phyloP scores from a whole-genome alignment of 179 eudicot species.

The Sideroxylon spinosum region DNA sequence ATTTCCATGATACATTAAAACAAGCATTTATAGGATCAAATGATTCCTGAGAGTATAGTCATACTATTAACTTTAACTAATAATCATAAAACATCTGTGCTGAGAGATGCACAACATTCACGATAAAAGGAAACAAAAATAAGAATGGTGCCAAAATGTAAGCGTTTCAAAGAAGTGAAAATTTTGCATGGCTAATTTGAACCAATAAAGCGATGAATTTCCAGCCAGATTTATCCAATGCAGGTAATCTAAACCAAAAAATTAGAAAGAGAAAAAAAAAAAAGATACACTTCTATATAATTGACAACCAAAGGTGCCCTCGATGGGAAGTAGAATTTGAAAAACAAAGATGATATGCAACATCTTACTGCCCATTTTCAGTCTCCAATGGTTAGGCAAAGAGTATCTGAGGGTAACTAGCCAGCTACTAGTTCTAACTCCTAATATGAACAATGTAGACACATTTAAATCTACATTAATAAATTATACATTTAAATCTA shows the following conservation, averaged over 20 bases:
- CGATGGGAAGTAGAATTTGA: neutral
- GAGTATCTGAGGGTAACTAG: neutral
- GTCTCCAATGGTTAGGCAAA: too few relatives aligned
- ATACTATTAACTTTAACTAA: too few relatives aligned
- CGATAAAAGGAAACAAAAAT: neutral
- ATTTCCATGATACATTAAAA: too few relatives aligned
- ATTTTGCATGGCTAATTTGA: neutral
- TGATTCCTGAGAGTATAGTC: too few relatives aligned
- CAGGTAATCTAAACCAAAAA: neutral
- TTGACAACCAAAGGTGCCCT: conserved; percentile 5
- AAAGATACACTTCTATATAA: too few relatives aligned
- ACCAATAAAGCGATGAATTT: neutral
- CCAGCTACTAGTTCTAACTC: neutral
- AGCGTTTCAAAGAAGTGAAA: neutral
- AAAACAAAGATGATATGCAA: neutral
- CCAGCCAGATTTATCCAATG: neutral
- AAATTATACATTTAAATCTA: neutral
- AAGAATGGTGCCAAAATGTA: neutral
- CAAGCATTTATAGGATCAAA: too few relatives aligned
- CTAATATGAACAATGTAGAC: neutral
- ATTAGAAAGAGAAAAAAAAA: too few relatives aligned
- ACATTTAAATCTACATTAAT: neutral
- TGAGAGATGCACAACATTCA: neutral
- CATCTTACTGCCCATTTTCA: neutral
- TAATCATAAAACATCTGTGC: neutral